Evolutionary conservation across 352 stramenopile genomes (phyloP), one percentile per base, ranked within the genome.

Genomic region (Phytophthora macrochlamydospora): DNA sequence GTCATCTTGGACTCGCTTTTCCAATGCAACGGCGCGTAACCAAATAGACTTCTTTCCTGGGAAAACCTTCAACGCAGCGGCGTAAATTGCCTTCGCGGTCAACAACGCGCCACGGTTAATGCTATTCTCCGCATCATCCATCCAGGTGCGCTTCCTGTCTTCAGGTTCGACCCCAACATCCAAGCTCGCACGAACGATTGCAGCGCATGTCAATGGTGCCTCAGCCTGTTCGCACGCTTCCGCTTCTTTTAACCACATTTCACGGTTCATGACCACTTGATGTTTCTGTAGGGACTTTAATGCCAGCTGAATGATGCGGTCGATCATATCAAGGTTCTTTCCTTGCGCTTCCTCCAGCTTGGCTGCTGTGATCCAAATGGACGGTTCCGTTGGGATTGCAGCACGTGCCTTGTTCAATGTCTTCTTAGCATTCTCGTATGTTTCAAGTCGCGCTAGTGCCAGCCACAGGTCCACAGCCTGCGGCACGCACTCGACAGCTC

Each of bases 271-370:
- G 4, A 99, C 91, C 32, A 98, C 90, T 45, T 97, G 76, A 58
- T 97, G 83, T 32, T 91, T 92, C 45, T 81, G 69, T n/a, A 99
- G 76, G 42, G 91, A 97, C 53, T 92, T 91, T 14, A 97, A 67
- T 24, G 89, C 88, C 48, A 90, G 61, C 60, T 93, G 82, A 56
- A 96, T 86, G 40, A 96, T 94, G 7, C 79, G 83, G 45, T 98
- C 90, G 30, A 91, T 86, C 65, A 88, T 82, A 40, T 92, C 83
- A 12, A 79, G 56, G 42, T 97, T 91, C 56, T 97, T 95, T 2
- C 92, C 87, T 72, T 99, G 94, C 0, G 94, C 96, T 86, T 99
- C 98, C 78, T 99, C 98, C 13, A 99, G 80, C 71, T 99, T 99
- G 2, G 97, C 97, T 12, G 98, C 98, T 2, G 97, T 98, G 62